phyloP scores from a whole-genome alignment of 768 basidiomycete species.

The Lepiota venenata region DNA sequence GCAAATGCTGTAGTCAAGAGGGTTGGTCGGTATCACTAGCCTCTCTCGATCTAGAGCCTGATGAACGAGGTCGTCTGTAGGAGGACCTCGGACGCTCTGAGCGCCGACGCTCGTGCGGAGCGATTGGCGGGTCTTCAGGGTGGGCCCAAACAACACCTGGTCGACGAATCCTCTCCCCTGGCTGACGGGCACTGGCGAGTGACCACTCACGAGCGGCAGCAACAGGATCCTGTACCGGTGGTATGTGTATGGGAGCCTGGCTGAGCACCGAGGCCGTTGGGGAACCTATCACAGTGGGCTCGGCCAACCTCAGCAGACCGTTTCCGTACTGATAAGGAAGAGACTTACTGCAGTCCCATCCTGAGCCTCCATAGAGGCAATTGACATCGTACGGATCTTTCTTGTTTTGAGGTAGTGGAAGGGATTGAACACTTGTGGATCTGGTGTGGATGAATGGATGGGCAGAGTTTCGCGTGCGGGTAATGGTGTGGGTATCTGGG shows the following conservation, averaged over 20 bases:
- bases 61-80: slow-evolving; percentile 1
- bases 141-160: slow-evolving; percentile 70
- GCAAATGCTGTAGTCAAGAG: neutral
- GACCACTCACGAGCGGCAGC: slow-evolving; percentile 70
- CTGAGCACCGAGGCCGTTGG: slow-evolving; percentile 71
- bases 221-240: slow-evolving; percentile 61
- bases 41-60: slow-evolving; percentile 6
- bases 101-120: slow-evolving; percentile 33
- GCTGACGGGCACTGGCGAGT: slow-evolving; percentile 24
- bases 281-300: slow-evolving; percentile 69
- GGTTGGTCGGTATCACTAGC: slow-evolving; percentile 8
- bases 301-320: slow-evolving; percentile 34
- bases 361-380: slow-evolving; percentile 73
- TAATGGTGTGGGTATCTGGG: neutral
- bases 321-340: slow-evolving; percentile 4
- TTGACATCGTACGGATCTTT: slow-evolving; percentile 65
- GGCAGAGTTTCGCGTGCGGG: slow-evolving; percentile 10
- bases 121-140: slow-evolving; percentile 41
- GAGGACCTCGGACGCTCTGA: slow-evolving; percentile 13
- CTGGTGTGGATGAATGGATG: slow-evolving; percentile 18
- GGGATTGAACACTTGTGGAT: slow-evolving; percentile 52
- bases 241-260: slow-evolving; percentile 47
- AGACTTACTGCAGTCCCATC: slow-evolving; percentile 75
- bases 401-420: slow-evolving; percentile 59
- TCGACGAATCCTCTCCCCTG: slow-evolving; percentile 26